Percentiles rank a stretch among this genome's conserved stretches.
Conservation (phyloP, 257 asterid species). For the Linderniella brevidens region DNA sequence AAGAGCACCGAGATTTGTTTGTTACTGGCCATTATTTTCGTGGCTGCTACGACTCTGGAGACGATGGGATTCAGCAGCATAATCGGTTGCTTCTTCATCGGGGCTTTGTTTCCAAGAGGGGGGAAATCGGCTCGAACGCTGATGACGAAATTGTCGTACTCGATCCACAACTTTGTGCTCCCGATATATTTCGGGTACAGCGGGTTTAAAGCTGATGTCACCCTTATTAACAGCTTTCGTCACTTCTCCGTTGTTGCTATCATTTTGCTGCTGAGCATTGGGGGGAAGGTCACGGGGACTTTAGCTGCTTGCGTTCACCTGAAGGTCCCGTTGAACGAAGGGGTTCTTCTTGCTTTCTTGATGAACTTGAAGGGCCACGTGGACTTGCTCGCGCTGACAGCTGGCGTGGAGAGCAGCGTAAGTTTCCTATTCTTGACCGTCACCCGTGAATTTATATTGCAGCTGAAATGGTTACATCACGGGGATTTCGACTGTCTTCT, state of each 20-base stretch:
- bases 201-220: slow-evolving; percentile 76
- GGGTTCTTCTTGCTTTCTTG: slow-evolving; percentile 79
- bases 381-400: slow-evolving; percentile 58
- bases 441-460: too few relatives aligned
- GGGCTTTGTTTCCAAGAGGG: slow-evolving; percentile 82
- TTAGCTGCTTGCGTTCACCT: slow-evolving; percentile 68
- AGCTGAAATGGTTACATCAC: too few relatives aligned
- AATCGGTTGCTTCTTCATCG: slow-evolving; percentile 61
- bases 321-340: slow-evolving; percentile 73
- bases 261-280: slow-evolving; percentile 60
- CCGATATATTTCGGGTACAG: slow-evolving; percentile 89
- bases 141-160: slow-evolving; percentile 58
- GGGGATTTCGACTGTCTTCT: too few relatives aligned
- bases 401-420: slow-evolving; percentile 43
- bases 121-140: slow-evolving; percentile 85
- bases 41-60: slow-evolving; percentile 61
- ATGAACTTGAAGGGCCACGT: slow-evolving; percentile 96
- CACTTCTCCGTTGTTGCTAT: slow-evolving; percentile 33
- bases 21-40: slow-evolving; percentile 50
- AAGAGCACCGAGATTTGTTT: slow-evolving; percentile 49
- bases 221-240: slow-evolving; percentile 29
- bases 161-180: slow-evolving; percentile 64
- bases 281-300: slow-evolving; percentile 83
- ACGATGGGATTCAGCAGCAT: slow-evolving; percentile 75
- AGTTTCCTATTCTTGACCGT: slow-evolving; percentile 11